Evolutionary conservation across 371 early-diverging fungal species (phyloP).

Genomic region (Blakeslea trispora): DNA sequence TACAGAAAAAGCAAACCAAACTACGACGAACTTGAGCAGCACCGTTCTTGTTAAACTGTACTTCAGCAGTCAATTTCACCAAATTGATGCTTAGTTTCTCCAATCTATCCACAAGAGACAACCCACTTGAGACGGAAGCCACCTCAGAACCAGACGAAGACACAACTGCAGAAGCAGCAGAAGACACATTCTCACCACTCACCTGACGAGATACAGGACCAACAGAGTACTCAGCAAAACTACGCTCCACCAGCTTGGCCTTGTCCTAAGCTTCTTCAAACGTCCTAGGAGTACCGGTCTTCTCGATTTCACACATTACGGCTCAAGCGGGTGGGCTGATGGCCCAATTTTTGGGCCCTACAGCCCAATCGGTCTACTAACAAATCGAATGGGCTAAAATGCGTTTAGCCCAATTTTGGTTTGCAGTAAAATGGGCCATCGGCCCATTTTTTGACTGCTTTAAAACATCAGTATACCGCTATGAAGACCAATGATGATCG

Average conservation of each 20-base stretch:
- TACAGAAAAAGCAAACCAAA: conserved; percentile 1
- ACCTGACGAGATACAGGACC: not conserved
- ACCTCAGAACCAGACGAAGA: not conserved
- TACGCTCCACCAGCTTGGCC: not conserved
- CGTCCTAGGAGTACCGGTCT: not conserved
- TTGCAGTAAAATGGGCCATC: no score
- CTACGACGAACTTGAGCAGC: not conserved
- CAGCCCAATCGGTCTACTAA: no score
- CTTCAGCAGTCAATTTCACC: not conserved
- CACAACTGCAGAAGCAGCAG: not conserved
- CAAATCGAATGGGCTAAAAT: no score
- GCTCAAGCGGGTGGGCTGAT: no score
- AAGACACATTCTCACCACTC: not conserved
- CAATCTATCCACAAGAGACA: not conserved
- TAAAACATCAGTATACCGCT: no score
- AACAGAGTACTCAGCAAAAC: not conserved
- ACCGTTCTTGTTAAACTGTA: not conserved
- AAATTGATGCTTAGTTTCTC: not conserved
- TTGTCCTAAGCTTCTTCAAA: not conserved
- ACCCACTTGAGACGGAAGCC: not conserved
- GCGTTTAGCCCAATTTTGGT: no score
- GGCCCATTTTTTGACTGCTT: no score
- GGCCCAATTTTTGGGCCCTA: no score
- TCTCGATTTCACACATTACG: conserved; percentile 1
- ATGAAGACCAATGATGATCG: no score